A percentile compares a stretch with the other conserved stretches of the same genome.
Evolutionary conservation across 257 asterid species (phyloP).

Genomic region (Forsythia suspensa): DNA sequence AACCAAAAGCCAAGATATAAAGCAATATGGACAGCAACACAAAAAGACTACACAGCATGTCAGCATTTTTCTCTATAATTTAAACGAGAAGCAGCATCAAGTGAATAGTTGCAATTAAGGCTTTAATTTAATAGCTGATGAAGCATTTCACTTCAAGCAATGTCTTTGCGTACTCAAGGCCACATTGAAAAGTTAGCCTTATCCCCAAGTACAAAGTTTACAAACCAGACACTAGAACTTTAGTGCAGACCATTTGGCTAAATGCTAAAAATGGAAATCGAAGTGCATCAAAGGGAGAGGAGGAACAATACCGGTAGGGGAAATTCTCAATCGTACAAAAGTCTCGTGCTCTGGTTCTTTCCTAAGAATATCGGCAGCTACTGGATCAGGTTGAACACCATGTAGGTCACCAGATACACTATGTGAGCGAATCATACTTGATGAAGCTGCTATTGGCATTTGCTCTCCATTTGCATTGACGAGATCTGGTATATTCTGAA

Average conservation of each 20-base stretch:
- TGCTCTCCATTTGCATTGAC: conserved; percentile 54
- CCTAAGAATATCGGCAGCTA: conserved; percentile 90
- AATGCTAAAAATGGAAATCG: conserved; percentile 10
- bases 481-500: conserved; percentile 57
- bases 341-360: conserved; percentile 94
- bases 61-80: conserved; percentile 1
- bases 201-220: background rate
- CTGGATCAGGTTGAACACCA: conserved; percentile 90
- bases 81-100: conserved; percentile 5
- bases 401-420: conserved; percentile 92
- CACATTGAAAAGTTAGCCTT: background rate
- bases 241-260: background rate
- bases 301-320: conserved; percentile 69
- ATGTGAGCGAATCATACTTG: conserved; percentile 86
- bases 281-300: conserved; percentile 16
- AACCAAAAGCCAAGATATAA: background rate
- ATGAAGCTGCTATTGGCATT: conserved; percentile 47
- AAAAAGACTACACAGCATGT: background rate
- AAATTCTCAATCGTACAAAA: conserved; percentile 77
- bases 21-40: conserved; percentile 1
- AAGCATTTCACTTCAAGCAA: conserved; percentile 15
- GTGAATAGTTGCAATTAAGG: background rate
- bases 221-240: background rate
- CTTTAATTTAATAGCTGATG: conserved; percentile 6
- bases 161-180: background rate